Evolutionary conservation across 441 rosid genomes (phyloP), one percentile per base, ranked within the genome.

Genomic region (Breynia disticha): DNA sequence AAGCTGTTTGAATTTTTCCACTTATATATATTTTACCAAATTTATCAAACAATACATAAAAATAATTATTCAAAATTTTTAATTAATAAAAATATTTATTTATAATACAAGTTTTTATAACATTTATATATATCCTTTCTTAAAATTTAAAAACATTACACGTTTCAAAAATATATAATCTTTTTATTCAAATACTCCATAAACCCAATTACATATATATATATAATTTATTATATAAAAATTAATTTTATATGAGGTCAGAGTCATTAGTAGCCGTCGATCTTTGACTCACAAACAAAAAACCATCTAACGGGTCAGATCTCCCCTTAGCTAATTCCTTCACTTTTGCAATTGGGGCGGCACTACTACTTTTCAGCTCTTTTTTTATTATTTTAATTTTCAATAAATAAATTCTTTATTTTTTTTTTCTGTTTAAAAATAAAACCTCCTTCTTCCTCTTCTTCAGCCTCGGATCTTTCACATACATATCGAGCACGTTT

Each of bases 251-350:
- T 2, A 37, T 51, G 54, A 47, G 58, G 50, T 57, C 38, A 41
- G 24, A 35, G 11, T 15, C 18, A 42, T 50, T 32, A 2, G 0
- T 7, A 55, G 65, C 76, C 77, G 72, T 67, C 59, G 54, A 55
- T 72, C 38, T 43, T 48, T 46, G 62, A 56, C 66, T 49, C 28
- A 16, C 50, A 48, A 14, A 24, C 37, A 49, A 28, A 18, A 0
- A 55, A 43, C 0, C 21, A n/a, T 61, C 65, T 41, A 52, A 76
- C 74, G 78, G 74, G 1, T 16, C 11, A 15, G 18, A 38, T 16
- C 21, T 35, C 50, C 4, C 46, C 48, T 18, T 19, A 1, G 13
- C 13, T 45, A 41, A 41, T 16, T 16, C 17, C 20, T 15, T 11
- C n/a, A 11, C 19, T 46, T 12, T 16, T 16, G 15, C 3, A n/a